phyloP scores from a whole-genome alignment of 345 rosid genomes.

The Eutrema yunnanense region DNA sequence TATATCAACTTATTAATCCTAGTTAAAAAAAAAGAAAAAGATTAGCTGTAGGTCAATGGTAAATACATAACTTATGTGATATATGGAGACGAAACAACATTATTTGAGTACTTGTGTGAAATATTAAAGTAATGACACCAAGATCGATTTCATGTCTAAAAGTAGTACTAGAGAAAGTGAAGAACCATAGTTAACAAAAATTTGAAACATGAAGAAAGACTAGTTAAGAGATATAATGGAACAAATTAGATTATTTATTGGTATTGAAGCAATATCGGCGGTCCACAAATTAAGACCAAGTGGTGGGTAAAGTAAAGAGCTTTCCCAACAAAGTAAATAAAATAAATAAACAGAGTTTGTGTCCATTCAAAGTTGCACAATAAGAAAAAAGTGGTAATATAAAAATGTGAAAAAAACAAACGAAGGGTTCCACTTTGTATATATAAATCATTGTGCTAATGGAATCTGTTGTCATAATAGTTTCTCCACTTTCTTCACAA shows the following conservation, averaged over 20 bases:
- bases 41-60: no score
- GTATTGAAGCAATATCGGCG: constrained; percentile 16
- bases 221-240: background rate
- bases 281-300: constrained; percentile 11
- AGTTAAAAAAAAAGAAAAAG: no score
- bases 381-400: constrained; percentile 19
- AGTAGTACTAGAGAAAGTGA: constrained; percentile 1
- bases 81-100: background rate
- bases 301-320: constrained; percentile 18
- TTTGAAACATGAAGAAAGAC: background rate
- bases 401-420: background rate
- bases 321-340: constrained; percentile 19
- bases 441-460: constrained; percentile 33
- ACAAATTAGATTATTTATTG: background rate
- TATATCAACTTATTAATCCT: no score
- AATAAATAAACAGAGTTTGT: constrained; percentile 13
- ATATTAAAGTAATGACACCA: background rate
- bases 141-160: background rate
- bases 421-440: constrained; percentile 9
- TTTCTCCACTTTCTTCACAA: constrained; percentile 39
- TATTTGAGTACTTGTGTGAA: background rate
- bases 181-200: background rate
- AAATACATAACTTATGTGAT: no score
- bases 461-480: constrained; percentile 37
- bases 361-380: constrained; percentile 29